Evolutionary conservation across 1,139 yeast genomes (phyloP).

Genomic region (Geotrichum macrosporum): DNA sequence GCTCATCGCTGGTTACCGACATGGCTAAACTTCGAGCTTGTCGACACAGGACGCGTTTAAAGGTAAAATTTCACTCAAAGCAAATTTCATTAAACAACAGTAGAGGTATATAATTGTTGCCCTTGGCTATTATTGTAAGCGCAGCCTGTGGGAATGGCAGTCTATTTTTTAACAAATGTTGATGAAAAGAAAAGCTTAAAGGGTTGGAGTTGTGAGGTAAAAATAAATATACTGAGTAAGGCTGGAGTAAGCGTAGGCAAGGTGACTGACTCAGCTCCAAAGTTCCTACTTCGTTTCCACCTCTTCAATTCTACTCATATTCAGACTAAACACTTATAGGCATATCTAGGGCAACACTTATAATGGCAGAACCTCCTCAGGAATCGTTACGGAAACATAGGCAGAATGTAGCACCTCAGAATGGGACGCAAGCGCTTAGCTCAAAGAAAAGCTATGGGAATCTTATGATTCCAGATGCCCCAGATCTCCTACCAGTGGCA

Average conservation of each 20-base stretch:
- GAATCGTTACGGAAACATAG: slow-evolving; percentile 36
- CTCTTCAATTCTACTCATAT: too few relatives aligned
- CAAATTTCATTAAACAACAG: background rate
- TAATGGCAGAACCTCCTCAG: slow-evolving; percentile 20
- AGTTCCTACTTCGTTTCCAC: too few relatives aligned
- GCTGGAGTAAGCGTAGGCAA: too few relatives aligned
- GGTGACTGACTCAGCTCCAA: too few relatives aligned
- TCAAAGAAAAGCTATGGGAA: slow-evolving; percentile 24
- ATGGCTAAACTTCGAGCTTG: slow-evolving; percentile 36
- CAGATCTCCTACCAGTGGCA: slow-evolving; percentile 21
- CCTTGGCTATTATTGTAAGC: background rate
- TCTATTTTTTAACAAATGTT: too few relatives aligned
- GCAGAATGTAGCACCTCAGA: slow-evolving; percentile 30
- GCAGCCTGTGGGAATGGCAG: background rate
- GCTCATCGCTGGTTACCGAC: slow-evolving; percentile 80
- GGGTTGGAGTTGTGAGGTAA: background rate
- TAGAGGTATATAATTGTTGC: background rate
- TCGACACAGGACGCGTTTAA: background rate
- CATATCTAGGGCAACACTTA: too few relatives aligned
- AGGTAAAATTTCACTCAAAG: too few relatives aligned
- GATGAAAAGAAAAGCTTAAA: background rate
- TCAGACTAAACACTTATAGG: too few relatives aligned
- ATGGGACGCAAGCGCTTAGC: slow-evolving; percentile 9
- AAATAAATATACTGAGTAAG: too few relatives aligned
- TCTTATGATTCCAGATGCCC: slow-evolving; percentile 25